Conservation (phyloP, 2,329 filamentous ascomycete genomes). For the Leptographium flavum region DNA sequence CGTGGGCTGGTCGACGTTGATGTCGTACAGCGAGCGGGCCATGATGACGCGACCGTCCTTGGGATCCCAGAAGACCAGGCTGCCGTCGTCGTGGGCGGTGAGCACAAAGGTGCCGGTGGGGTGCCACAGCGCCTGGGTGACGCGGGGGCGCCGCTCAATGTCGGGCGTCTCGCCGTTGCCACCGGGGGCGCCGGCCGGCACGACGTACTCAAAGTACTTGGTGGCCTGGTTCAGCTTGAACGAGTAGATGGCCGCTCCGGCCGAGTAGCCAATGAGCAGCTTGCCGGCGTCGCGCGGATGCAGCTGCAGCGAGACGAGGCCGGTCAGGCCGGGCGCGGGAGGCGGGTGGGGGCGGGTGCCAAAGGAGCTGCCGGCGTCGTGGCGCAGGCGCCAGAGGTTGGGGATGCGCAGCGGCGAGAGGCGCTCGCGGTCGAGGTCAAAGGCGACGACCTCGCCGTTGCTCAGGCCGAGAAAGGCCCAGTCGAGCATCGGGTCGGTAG, state of each 20-base stretch:
- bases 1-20: slow-evolving; percentile 55
- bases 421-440: slow-evolving; percentile 72
- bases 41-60: slow-evolving; percentile 76
- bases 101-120: slow-evolving; percentile 82
- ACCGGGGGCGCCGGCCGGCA: slow-evolving; percentile 74
- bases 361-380: slow-evolving; percentile 27
- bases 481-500: slow-evolving; percentile 81
- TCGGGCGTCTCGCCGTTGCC: slow-evolving; percentile 52
- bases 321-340: not conserved
- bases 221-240: slow-evolving; percentile 79
- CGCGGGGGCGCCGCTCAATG: slow-evolving; percentile 50
- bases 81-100: slow-evolving; percentile 81
- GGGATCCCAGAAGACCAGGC: slow-evolving; percentile 85
- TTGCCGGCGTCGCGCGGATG: slow-evolving; percentile 89
- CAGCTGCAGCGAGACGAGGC: slow-evolving; percentile 65
- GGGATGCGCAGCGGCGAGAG: slow-evolving; percentile 67
- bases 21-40: slow-evolving; percentile 65
- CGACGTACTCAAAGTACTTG: slow-evolving; percentile 69
- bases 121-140: slow-evolving; percentile 85
- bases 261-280: slow-evolving; percentile 76
- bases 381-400: slow-evolving; percentile 70
- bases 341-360: slow-evolving; percentile 17
- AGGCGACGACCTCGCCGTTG: slow-evolving; percentile 78
- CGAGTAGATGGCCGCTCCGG: slow-evolving; percentile 80
- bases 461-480: slow-evolving; percentile 80